These are phyloP conservation scores for Hypoxylon crocopeplum DNA, from an alignment of 495 filamentous ascomycete species.

Conservation along the genomic window DNA sequence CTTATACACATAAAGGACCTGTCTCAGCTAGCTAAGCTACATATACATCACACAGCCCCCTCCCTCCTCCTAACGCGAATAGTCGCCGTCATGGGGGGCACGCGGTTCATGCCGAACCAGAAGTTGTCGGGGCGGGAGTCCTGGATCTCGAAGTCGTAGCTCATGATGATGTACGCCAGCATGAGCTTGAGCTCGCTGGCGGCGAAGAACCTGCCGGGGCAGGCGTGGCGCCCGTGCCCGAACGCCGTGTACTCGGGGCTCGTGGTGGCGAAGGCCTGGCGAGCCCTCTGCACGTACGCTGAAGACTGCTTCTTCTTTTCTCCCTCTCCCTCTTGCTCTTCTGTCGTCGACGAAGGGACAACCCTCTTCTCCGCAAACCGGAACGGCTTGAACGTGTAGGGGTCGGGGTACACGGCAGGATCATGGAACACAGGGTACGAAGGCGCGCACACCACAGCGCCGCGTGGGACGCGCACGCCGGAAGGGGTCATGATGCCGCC, in stretches of 20 bases:
- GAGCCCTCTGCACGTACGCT: conserved; percentile 41
- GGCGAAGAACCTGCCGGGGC: conserved; percentile 55
- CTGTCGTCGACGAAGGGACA: background rate
- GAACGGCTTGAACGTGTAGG: conserved; percentile 35
- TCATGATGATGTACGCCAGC: conserved; percentile 46
- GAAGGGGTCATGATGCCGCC: conserved; percentile 46
- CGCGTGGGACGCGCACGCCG: conserved; percentile 37
- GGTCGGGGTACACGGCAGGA: conserved; percentile 32
- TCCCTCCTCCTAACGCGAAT: conserved; percentile 46
- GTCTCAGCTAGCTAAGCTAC: too few relatives aligned
- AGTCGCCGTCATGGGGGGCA: conserved; percentile 46
- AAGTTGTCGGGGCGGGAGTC: conserved; percentile 36
- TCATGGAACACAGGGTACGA: conserved; percentile 36
- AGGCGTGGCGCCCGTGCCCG: conserved; percentile 46
- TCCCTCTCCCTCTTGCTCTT: background rate
- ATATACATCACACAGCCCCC: background rate
- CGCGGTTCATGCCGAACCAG: conserved; percentile 43
- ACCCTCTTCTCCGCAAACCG: conserved; percentile 39
- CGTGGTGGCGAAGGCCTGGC: conserved; percentile 41
- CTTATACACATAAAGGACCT: too few relatives aligned
- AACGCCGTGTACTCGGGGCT: conserved; percentile 45
- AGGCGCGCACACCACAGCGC: conserved; percentile 27
- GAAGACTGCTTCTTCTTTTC: background rate
- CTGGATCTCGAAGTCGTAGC: conserved; percentile 48
- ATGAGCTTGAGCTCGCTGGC: conserved; percentile 49